Conservation (phyloP, 2,329 filamentous ascomycete genomes). For the Colletotrichum eremochloae region DNA sequence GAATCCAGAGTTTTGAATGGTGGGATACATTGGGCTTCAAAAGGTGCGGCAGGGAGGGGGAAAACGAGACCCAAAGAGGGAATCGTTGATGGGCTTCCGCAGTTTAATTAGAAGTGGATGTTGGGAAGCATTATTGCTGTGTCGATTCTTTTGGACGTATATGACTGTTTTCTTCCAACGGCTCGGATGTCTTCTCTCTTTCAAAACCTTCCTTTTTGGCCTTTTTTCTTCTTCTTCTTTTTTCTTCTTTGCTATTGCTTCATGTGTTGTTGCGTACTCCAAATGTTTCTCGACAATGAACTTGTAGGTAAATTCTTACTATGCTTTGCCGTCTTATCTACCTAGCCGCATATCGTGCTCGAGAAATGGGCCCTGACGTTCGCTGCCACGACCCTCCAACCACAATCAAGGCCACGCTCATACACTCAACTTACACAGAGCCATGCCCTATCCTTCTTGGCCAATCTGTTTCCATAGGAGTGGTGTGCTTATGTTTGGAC, state of each 20-base stretch:
- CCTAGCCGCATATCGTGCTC: background rate
- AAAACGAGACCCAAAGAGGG: background rate
- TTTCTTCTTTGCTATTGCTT: no score
- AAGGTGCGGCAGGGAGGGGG: no score
- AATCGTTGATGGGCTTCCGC: background rate
- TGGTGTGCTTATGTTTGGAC: constrained; percentile 1
- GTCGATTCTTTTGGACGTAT: no score
- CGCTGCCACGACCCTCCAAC: background rate
- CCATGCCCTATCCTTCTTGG: background rate
- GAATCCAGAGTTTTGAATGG: background rate
- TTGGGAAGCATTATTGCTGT: background rate
- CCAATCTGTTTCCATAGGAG: background rate
- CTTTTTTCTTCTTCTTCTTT: no score
- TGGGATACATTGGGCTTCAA: no score
- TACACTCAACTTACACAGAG: background rate
- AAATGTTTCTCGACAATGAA: background rate
- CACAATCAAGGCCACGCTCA: background rate
- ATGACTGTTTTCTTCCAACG: background rate
- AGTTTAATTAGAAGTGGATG: background rate
- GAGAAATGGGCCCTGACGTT: background rate
- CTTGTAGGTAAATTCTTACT: background rate
- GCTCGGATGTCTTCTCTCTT: background rate
- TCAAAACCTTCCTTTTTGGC: no score
- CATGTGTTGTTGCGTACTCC: background rate
- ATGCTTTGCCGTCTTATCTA: background rate